phyloP scores from a whole-genome alignment of 345 rosid species.

The Melaleuca alternifolia region DNA sequence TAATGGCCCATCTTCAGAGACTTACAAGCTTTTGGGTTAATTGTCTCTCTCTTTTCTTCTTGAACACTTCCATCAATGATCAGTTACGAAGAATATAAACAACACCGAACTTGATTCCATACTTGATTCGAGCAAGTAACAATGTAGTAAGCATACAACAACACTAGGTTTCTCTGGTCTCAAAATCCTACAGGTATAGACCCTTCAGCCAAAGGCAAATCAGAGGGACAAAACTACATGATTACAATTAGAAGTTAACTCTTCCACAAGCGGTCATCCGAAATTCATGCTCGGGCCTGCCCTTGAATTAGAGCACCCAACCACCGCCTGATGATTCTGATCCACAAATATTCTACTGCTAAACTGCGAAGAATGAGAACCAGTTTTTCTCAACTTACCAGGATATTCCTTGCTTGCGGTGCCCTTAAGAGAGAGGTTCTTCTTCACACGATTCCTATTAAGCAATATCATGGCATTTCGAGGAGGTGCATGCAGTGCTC shows the following conservation, averaged over 20 bases:
- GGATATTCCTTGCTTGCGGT: slow-evolving; percentile 43
- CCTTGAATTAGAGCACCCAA: slow-evolving; percentile 28
- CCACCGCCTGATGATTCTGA: slow-evolving; percentile 7
- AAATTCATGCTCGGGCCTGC: slow-evolving; percentile 6
- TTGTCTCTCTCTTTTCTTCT: background rate
- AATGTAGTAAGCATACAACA: background rate
- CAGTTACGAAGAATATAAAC: background rate
- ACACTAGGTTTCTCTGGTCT: background rate
- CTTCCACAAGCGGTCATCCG: background rate
- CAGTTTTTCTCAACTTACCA: slow-evolving; percentile 34
- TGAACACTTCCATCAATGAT: background rate
- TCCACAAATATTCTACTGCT: slow-evolving; percentile 18
- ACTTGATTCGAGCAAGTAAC: background rate
- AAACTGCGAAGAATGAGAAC: slow-evolving; percentile 12
- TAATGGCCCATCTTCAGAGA: background rate
- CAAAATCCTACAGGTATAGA: background rate
- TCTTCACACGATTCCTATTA: slow-evolving; percentile 37
- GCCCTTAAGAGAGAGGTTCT: slow-evolving; percentile 37
- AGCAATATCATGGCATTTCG: slow-evolving; percentile 36
- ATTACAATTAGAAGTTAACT: background rate
- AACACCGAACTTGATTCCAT: background rate
- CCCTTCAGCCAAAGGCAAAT: background rate
- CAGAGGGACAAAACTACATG: background rate
- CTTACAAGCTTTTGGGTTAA: background rate
- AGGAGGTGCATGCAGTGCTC: slow-evolving; percentile 37